Base-by-base conservation (phyloP, 2,329 filamentous ascomycete species). In the Elsinoe australis region DNA sequence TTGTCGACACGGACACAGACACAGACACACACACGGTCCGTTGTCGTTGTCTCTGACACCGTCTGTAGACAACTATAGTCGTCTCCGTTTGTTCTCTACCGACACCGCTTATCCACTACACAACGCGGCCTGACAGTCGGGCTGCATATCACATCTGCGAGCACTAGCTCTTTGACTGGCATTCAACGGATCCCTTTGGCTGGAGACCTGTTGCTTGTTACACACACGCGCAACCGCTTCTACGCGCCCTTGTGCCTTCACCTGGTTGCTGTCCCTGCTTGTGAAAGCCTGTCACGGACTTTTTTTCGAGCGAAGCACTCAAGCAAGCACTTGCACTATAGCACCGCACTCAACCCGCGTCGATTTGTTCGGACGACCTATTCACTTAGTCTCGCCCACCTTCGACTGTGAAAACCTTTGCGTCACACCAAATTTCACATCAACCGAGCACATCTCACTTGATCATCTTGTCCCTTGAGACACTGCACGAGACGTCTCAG, bases 301-400 rank as follows among this genome's bases (percentile, higher is more conserved):
- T n/a, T n/a, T n/a, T n/a, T n/a, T n/a, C n/a, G n/a, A n/a, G n/a
- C 38, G 24, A 9, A 42, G 21, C 38, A 28, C 15, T 8, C 35
- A 39, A 29, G 7, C 39, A 32, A 32, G 21, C 17, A 44, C 26
- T 15, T 31, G 39, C 14, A 44, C 18, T 28, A 31, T 29, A 12
- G 12, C 26, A 29, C 26, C 26, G 7, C 26, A 7, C 26, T 29
- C 22, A 21, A 32, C 19, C 15, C 39, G 39, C 39, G 28, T 18
- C 39, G 39, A 44, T 17, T 18, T 12, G 17, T 21, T 14, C 34
- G 52, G 55, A 56, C 58, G 60, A 62, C 54, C 60, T 62, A 61
- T 62, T 62, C 53, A 61, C 53, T 62, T 61, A 61, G 60, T 54
- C 52, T 55, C 59, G 56, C 56, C 55, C 53, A 22, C 45, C 34